phyloP scores from a whole-genome alignment of 306 rosid genomes.

The Fragaria nilgerrensis region DNA sequence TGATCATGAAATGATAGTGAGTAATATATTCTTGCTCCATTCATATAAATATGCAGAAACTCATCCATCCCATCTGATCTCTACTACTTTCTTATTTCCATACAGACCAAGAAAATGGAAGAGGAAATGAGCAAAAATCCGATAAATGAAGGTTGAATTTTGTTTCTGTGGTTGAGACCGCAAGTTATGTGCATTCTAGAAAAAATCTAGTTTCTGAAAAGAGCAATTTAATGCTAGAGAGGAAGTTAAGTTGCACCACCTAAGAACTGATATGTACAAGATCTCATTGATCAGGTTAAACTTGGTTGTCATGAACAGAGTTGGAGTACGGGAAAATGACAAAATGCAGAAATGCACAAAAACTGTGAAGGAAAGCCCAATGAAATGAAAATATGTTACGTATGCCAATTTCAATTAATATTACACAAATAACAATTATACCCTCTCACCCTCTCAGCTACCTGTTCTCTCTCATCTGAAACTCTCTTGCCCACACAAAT shows the following conservation, averaged over 20 bases:
- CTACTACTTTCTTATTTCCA: conserved; percentile 1
- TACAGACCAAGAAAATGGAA: conserved; percentile 19
- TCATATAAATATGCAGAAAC: background rate
- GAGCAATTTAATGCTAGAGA: background rate
- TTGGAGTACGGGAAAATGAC: too few relatives aligned
- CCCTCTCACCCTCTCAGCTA: too few relatives aligned
- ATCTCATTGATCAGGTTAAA: too few relatives aligned
- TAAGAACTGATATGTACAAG: background rate
- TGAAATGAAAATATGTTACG: too few relatives aligned
- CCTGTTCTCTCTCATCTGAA: too few relatives aligned
- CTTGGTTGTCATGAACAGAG: too few relatives aligned
- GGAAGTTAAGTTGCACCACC: background rate
- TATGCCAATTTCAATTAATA: too few relatives aligned
- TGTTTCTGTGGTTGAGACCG: background rate
- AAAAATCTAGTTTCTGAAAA: background rate
- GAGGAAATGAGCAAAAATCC: background rate
- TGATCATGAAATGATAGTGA: conserved; percentile 81
- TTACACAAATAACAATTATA: too few relatives aligned
- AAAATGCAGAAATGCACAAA: too few relatives aligned
- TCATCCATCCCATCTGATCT: background rate
- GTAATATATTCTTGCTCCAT: conserved; percentile 12
- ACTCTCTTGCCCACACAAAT: too few relatives aligned
- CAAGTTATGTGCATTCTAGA: background rate
- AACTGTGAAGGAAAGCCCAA: too few relatives aligned
- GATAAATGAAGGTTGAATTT: background rate